These are phyloP conservation scores for Artemisia tridentata DNA, from an alignment of 129 eudicot species.

Conservation along the genomic window DNA sequence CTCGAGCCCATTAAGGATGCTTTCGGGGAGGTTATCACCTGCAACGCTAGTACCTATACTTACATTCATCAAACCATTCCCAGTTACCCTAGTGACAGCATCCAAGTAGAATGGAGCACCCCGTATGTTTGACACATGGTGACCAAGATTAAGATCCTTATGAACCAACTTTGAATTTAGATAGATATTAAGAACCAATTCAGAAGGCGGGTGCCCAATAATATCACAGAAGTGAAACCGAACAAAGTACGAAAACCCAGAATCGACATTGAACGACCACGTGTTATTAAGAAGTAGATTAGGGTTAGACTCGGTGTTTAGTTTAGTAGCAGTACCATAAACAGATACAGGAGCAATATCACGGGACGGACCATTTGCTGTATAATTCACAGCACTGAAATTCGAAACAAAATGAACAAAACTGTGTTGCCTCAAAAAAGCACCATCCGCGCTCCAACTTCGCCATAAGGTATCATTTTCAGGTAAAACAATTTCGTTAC, in stretches of 20 bases:
- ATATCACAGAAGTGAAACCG: conserved; percentile 74
- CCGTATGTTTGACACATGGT: conserved; percentile 26
- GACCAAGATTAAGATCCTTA: conserved; percentile 44
- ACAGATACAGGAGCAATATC: conserved; percentile 57
- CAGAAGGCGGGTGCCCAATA: conserved; percentile 14
- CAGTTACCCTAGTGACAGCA: conserved; percentile 36
- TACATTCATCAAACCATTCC: conserved; percentile 30
- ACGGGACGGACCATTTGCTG: conserved; percentile 22
- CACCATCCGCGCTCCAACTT: conserved; percentile 42
- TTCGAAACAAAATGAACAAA: conserved; percentile 33
- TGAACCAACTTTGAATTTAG: conserved; percentile 40
- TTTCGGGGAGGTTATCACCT: conserved; percentile 41
- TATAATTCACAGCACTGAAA: conserved; percentile 40
- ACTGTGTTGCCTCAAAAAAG: conserved; percentile 26
- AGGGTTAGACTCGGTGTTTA: conserved; percentile 27
- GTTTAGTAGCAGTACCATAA: conserved; percentile 52
- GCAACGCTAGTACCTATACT: conserved; percentile 50
- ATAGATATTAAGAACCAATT: conserved; percentile 43
- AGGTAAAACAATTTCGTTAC: conserved; percentile 49
- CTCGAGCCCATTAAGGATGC: conserved; percentile 71
- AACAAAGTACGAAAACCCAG: conserved; percentile 63
- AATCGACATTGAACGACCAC: conserved; percentile 51
- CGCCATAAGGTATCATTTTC: conserved; percentile 54
- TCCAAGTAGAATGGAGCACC: conserved; percentile 58
- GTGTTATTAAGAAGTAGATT: conserved; percentile 35